Evolutionary conservation across 2,329 filamentous ascomycete genomes (phyloP), one percentile per base, ranked within the genome.

Genomic region (Colletotrichum tabaci): DNA sequence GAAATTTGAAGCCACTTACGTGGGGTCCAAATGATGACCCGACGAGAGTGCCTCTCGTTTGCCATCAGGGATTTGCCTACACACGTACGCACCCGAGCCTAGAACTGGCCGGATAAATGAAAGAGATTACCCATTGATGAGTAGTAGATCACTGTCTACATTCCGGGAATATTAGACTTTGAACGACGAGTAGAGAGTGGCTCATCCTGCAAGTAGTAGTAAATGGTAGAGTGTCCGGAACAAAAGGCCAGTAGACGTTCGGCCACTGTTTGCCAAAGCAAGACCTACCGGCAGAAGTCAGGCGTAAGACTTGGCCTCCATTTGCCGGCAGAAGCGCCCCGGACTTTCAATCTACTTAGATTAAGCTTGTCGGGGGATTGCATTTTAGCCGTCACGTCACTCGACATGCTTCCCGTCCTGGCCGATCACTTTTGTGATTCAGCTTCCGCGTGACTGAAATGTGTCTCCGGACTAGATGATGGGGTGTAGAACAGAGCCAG

Each of bases 311-410:
- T 9, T 21, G 26, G 10, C 26, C n/a, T 23, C 18, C n/a, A 58
- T 66, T 69, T 63, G 61, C 50, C 16, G 30, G 35, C 26, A 16
- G 50, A 16, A 35, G 23, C 44, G 52, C 8, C 44, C 38, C 66
- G 7, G 38, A 50, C 18, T 52, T n/a, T 16, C 52, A 69, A 58
- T 69, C 30, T 69, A 66, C 35, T 56, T 60, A 58, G 46, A 66
- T 69, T 66, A 66, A 69, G 61, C 52, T 69, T 69, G 61, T 67
- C 40, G 16, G 47, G 47, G 40, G 30, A 47, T 26, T 52, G n/a
- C 40, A 35, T 35, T 40, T 61, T 49, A 67, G 44, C 57, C 64
- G 26, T 53, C 10, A 2, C 46, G 16, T 40, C n/a, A 42, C 57
- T 61, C 23, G 18, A 23, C 42, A 15, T 38, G 26, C 44, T 38